Percentiles rank a stretch among this genome's conserved stretches.
phyloP scores from a whole-genome alignment of 2,329 filamentous ascomycete genomes.

The Hymenoscyphus infarciens region DNA sequence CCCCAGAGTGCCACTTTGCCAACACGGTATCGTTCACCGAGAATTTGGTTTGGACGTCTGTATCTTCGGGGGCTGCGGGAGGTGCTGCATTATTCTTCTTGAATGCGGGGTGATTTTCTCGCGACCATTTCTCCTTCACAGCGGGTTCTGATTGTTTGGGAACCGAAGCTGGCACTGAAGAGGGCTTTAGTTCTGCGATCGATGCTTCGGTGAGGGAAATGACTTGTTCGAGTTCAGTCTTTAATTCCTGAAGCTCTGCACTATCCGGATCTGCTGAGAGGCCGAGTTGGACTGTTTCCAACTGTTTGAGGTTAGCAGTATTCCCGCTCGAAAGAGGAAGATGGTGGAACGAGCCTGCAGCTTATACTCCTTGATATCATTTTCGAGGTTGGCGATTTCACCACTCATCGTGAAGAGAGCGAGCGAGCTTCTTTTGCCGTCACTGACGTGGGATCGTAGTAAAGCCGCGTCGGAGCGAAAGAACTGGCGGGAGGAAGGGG shows the following conservation, averaged over 20 bases:
- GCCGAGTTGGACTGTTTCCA: conserved; percentile 72
- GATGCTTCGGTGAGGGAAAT: conserved; percentile 75
- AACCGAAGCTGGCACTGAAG: conserved; percentile 40
- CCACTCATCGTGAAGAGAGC: conserved; percentile 13
- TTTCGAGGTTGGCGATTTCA: conserved; percentile 36
- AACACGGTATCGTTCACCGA: conserved; percentile 86
- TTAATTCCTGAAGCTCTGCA: conserved; percentile 70
- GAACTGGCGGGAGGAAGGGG: background rate
- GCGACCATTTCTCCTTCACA: conserved; percentile 71
- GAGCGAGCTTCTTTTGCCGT: background rate
- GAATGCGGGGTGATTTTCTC: conserved; percentile 76
- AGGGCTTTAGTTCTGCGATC: conserved; percentile 73
- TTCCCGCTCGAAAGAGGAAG: background rate
- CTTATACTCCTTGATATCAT: conserved; percentile 56
- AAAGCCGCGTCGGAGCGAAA: background rate
- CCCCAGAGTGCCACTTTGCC: conserved; percentile 86
- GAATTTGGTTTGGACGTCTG: conserved; percentile 56
- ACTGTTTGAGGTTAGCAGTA: conserved; percentile 43
- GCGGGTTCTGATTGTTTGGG: conserved; percentile 45
- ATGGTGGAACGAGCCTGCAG: conserved; percentile 45
- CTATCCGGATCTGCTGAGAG: conserved; percentile 79
- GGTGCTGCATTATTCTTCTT: conserved; percentile 53
- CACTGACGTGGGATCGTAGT: background rate
- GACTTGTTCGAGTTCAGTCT: conserved; percentile 76
- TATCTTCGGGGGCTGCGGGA: conserved; percentile 44